These are phyloP conservation scores for Nepenthes mirabilis DNA, from an alignment of 148 eudicot genomes.

Conservation along the genomic window DNA sequence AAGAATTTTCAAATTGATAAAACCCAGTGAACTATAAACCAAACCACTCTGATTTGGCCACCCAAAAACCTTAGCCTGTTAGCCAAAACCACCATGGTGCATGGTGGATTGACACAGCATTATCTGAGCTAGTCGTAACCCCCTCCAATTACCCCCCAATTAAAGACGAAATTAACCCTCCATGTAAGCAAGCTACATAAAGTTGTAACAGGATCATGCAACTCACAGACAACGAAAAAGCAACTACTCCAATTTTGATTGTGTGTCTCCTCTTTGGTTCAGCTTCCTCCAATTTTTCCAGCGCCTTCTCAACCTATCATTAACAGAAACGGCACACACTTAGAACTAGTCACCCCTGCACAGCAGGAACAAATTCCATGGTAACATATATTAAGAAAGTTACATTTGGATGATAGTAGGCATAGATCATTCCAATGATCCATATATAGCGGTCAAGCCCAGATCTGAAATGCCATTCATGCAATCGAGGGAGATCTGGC, in stretches of 20 bases:
- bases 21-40: no score
- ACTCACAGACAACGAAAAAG: slow-evolving; percentile 52
- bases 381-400: slow-evolving; percentile 6
- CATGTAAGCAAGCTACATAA: not conserved
- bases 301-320: slow-evolving; percentile 75
- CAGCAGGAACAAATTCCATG: not conserved
- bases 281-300: slow-evolving; percentile 90
- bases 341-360: slow-evolving; percentile 2
- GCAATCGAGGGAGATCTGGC: slow-evolving; percentile 77
- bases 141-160: no score
- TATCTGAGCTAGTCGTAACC: no score
- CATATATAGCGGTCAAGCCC: slow-evolving; percentile 98
- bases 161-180: not conserved
- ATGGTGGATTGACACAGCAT: no score
- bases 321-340: slow-evolving; percentile 1
- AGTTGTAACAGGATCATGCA: slow-evolving; percentile 8
- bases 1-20: no score
- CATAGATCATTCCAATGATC: slow-evolving; percentile 96
- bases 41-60: no score
- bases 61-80: no score
- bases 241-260: slow-evolving; percentile 59
- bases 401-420: slow-evolving; percentile 88
- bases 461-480: slow-evolving; percentile 98
- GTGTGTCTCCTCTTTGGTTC: slow-evolving; percentile 63
- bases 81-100: no score